A percentile compares a stretch with the other conserved stretches of the same genome.
Evolutionary conservation across 305 asterid genomes (phyloP).

Genomic region (Fraxinus floribunda): DNA sequence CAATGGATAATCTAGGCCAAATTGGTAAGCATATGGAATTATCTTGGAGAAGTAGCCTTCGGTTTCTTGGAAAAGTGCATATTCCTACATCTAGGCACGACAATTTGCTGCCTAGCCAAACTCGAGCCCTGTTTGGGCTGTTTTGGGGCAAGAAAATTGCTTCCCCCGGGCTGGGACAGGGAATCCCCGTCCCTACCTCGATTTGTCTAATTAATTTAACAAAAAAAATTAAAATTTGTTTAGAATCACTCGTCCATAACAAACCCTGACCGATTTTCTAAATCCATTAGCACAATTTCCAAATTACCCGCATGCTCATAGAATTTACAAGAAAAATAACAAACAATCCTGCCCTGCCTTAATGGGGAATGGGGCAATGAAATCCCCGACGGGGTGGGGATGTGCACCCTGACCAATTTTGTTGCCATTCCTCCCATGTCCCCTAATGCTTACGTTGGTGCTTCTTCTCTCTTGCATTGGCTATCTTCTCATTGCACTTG

Average conservation of each 20-base stretch:
- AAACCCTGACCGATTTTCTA: background rate
- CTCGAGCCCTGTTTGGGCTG: background rate
- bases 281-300: background rate
- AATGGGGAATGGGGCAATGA: background rate
- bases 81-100: conserved; percentile 37
- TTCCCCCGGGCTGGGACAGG: background rate
- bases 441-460: background rate
- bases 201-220: background rate
- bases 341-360: background rate
- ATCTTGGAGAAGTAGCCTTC: conserved; percentile 47
- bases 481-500: conserved; percentile 55
- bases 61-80: conserved; percentile 51
- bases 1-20: conserved; percentile 64
- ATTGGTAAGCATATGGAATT: conserved; percentile 72
- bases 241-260: background rate
- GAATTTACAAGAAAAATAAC: background rate
- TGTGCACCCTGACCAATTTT: background rate
- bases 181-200: background rate
- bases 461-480: conserved; percentile 49
- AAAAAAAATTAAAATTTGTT: background rate
- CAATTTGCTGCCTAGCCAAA: background rate
- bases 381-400: background rate
- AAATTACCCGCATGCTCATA: background rate
- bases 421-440: background rate
- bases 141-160: background rate